These are phyloP conservation scores for Zygoascus bituminiphila DNA, from an alignment of 805 yeast genomes.

Conservation along the genomic window DNA sequence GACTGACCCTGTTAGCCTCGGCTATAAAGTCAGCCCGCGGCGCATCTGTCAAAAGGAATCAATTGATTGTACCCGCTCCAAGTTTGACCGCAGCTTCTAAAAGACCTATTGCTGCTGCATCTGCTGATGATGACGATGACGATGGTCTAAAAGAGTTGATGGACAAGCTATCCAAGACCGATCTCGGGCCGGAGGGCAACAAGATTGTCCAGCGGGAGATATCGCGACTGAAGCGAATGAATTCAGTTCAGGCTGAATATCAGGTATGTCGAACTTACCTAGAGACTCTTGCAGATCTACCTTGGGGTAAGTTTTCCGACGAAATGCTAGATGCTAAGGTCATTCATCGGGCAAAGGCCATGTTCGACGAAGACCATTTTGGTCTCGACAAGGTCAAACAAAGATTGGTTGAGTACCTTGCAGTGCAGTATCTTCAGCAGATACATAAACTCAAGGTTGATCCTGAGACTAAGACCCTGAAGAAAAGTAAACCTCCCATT, in stretches of 20 bases:
- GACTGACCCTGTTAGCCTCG: slow-evolving; percentile 23
- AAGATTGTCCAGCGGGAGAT: slow-evolving; percentile 32
- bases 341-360: slow-evolving; percentile 43
- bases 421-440: slow-evolving; percentile 56
- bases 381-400: slow-evolving; percentile 69
- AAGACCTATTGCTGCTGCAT: too few species aligned
- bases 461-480: neutral
- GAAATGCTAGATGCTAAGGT: slow-evolving; percentile 29
- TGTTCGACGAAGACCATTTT: slow-evolving; percentile 67
- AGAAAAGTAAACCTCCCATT: slow-evolving; percentile 52
- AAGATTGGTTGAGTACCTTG: slow-evolving; percentile 68
- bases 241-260: slow-evolving; percentile 34
- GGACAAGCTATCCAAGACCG: slow-evolving; percentile 20
- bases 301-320: slow-evolving; percentile 28
- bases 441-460: slow-evolving; percentile 8
- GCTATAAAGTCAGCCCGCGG: slow-evolving; percentile 10
- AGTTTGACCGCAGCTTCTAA: neutral
- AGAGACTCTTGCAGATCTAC: slow-evolving; percentile 34
- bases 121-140: slow-evolving; percentile 25
- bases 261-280: slow-evolving; percentile 35
- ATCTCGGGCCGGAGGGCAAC: slow-evolving; percentile 29
- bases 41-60: slow-evolving; percentile 7
- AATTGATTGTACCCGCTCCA: neutral
- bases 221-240: slow-evolving; percentile 32
- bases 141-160: slow-evolving; percentile 28